Conservation (phyloP, 2,329 filamentous ascomycete species). For the Venturia nashicola region DNA sequence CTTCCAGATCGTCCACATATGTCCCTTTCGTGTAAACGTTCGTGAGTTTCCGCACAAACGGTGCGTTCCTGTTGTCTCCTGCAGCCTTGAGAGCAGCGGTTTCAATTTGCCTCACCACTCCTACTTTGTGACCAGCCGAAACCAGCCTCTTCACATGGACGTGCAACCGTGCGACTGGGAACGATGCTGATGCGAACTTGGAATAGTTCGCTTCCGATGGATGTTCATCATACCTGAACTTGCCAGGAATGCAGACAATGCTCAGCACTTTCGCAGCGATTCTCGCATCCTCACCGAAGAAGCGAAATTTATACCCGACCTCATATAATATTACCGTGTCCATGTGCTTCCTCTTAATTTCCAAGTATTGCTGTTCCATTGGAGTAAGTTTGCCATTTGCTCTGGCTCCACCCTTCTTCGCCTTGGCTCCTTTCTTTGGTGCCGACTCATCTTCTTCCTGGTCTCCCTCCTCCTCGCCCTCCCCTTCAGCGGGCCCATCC, state of each 20-base stretch:
- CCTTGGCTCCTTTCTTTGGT: constrained; percentile 30
- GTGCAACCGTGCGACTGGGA: constrained; percentile 79
- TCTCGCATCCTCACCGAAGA: constrained; percentile 91
- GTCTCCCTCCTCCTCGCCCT: constrained; percentile 42
- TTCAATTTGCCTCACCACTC: constrained; percentile 86
- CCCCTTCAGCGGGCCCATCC: constrained; percentile 35
- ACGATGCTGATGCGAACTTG: constrained; percentile 88
- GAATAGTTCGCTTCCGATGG: constrained; percentile 84
- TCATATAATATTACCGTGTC: constrained; percentile 87
- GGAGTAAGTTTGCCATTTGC: constrained; percentile 88
- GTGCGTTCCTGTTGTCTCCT: constrained; percentile 84
- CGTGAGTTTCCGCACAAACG: constrained; percentile 84
- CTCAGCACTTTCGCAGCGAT: constrained; percentile 80
- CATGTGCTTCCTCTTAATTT: constrained; percentile 83
- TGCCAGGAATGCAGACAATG: constrained; percentile 94
- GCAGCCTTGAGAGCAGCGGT: constrained; percentile 92
- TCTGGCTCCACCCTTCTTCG: constrained; percentile 34
- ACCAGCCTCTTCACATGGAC: constrained; percentile 93
- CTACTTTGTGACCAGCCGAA: constrained; percentile 87
- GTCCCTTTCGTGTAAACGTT: constrained; percentile 98
- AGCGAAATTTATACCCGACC: constrained; percentile 95
- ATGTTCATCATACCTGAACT: constrained; percentile 88
- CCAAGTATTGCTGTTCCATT: constrained; percentile 84
- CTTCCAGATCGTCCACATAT: constrained; percentile 87
- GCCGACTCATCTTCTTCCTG: constrained; percentile 40